Conservation (phyloP, 176 grass and related monocot species). For the Musa itinerans region DNA sequence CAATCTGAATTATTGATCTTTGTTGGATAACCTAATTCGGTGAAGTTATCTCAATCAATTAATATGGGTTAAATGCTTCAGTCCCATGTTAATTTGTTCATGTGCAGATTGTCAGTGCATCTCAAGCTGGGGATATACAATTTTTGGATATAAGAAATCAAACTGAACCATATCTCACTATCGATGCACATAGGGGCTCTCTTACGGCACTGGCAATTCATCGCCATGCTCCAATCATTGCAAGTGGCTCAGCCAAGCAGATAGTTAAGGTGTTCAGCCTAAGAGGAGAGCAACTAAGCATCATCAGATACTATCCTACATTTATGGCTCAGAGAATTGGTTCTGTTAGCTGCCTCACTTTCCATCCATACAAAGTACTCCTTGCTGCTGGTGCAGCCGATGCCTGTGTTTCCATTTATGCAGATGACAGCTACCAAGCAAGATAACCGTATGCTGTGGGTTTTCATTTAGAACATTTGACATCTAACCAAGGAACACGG, state of each 20-base stretch:
- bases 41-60: not conserved
- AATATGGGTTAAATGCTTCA: not conserved
- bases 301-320: constrained; percentile 59
- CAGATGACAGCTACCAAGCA: constrained; percentile 77
- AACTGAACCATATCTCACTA: constrained; percentile 20
- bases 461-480: constrained; percentile 23
- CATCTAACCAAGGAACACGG: constrained; percentile 26
- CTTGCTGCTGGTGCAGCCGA: constrained; percentile 71
- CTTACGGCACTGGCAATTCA: constrained; percentile 20
- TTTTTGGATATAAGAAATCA: constrained; percentile 81
- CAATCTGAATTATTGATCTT: not conserved
- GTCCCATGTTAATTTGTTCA: constrained; percentile 13
- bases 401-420: constrained; percentile 68
- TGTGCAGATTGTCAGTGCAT: constrained; percentile 17
- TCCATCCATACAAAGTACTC: constrained; percentile 74
- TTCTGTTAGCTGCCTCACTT: constrained; percentile 62
- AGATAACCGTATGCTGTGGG: constrained; percentile 12
- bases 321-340: constrained; percentile 68
- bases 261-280: constrained; percentile 34
- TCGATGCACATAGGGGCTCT: constrained; percentile 24
- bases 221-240: constrained; percentile 33
- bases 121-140: constrained; percentile 12
- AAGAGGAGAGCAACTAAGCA: constrained; percentile 27
- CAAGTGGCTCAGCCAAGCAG: constrained; percentile 33
- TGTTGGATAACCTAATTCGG: not conserved